Base-by-base conservation (phyloP, 352 stramenopile species). In the Phytophthora melonis region DNA sequence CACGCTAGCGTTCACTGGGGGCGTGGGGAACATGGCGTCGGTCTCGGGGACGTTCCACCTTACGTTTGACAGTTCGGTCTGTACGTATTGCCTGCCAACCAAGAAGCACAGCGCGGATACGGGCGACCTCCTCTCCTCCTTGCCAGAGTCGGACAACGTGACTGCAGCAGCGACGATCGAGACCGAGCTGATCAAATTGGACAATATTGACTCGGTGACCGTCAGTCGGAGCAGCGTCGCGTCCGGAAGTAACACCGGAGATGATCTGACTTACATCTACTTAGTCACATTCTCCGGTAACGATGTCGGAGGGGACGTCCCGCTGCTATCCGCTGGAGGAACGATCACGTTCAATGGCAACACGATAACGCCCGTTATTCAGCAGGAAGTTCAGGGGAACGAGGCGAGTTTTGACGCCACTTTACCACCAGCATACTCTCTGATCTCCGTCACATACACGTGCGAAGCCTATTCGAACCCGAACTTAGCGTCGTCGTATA, bases 391-490 rank as follows among this genome's bases (percentile, higher is more conserved):
- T 0, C 61, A 89, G 49, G 88, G 88, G 16, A 88, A 87, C 13
- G 84, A 95, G 58, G 75, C 89, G 0, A 13, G 63, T 1, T 88
- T 67, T 55, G 68, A 86, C 45, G 23, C n/a, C 13, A 34, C 23
- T 19, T n/a, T 23, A 3, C 16, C 16, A 63, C 81, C 43, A 1
- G 58, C 62, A 0, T 89, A 4, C 41, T 84, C 19, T 86, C 89
- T 66, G 71, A 54, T 54, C 19, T 30, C 58, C 5, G 47, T 96
- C 25, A 87, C 74, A 2, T 88, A 90, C 58, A 94, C 88, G 1
- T 96, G 89, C 30, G 87, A 94, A 67, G 88, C 88, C 32, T 98
- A 97, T 68, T 97, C 92, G 13, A 87, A 97, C 32, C 92, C 92
- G 13, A 74, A 76, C 27, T 65, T 75, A 1, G 84, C 83, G 49